A percentile compares a stretch with the other conserved stretches of the same genome.
Evolutionary conservation across 257 asterid genomes (phyloP).

Genomic region (Penstemon barbatus): DNA sequence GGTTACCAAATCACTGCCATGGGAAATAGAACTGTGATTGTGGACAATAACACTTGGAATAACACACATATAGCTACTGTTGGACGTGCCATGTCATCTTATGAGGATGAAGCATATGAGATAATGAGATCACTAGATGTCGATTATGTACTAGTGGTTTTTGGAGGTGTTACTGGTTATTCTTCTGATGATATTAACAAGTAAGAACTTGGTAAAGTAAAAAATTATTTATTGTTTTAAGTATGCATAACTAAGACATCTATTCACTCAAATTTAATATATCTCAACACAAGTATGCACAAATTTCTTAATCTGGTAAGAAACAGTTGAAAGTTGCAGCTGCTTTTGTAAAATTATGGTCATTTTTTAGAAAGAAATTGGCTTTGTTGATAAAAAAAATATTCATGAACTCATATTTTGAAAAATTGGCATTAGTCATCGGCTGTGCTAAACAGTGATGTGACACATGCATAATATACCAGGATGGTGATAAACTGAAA

Average conservation of each 20-base stretch:
- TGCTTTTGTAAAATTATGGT: constrained; percentile 1
- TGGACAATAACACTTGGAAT: constrained; percentile 98
- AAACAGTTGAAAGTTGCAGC: not conserved
- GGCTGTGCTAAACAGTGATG: not conserved
- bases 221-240: not conserved
- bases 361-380: not conserved
- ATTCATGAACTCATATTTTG: constrained; percentile 9
- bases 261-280: constrained; percentile 15
- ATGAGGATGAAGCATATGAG: constrained; percentile 95
- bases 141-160: constrained; percentile 88
- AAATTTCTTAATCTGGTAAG: not conserved
- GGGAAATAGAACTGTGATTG: constrained; percentile 98
- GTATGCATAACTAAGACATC: not conserved
- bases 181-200: constrained; percentile 98
- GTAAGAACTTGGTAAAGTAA: constrained; percentile 47
- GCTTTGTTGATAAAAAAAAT: constrained; percentile 8
- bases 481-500: constrained; percentile 3
- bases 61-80: constrained; percentile 99
- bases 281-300: not conserved
- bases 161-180: constrained; percentile 98
- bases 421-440: not conserved
- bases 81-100: constrained; percentile 99
- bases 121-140: constrained; percentile 96
- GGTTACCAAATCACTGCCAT: constrained; percentile 98
- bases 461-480: constrained; percentile 4